These are phyloP conservation scores for Trichoderma polysporum DNA, from an alignment of 2,329 filamentous ascomycete species.

Conservation along the genomic window DNA sequence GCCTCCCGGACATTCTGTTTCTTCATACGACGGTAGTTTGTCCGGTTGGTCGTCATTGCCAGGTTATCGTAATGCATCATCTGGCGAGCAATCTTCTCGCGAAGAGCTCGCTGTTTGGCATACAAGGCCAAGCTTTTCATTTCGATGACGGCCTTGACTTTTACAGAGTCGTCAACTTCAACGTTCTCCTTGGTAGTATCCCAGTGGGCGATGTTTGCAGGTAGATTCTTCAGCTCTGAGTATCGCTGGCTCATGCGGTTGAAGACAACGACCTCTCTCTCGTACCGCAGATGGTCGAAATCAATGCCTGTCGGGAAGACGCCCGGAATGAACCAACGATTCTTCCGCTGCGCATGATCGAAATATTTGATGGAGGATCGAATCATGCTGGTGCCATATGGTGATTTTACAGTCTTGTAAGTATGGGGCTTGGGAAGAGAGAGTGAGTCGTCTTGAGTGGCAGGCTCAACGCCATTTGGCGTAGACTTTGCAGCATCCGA, in stretches of 20 bases:
- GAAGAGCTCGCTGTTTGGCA: constrained; percentile 80
- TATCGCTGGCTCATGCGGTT: constrained; percentile 87
- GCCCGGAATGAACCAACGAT: constrained; percentile 78
- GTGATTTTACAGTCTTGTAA: constrained; percentile 75
- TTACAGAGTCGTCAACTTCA: constrained; percentile 76
- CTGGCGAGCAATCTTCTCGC: constrained; percentile 82
- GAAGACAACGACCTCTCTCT: constrained; percentile 84
- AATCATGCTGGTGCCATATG: constrained; percentile 59
- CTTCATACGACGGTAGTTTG: constrained; percentile 89
- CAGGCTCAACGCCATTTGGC: constrained; percentile 39
- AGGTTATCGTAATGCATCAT: constrained; percentile 96
- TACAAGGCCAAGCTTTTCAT: constrained; percentile 89
- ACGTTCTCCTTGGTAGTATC: constrained; percentile 69
- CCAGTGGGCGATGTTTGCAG: constrained; percentile 85
- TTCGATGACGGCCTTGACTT: constrained; percentile 89
- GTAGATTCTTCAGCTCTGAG: constrained; percentile 76
- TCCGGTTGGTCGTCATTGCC: constrained; percentile 93
- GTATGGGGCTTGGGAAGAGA: constrained; percentile 44
- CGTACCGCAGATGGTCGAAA: constrained; percentile 78
- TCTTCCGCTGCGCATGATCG: constrained; percentile 73
- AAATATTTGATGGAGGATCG: constrained; percentile 69
- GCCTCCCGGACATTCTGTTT: constrained; percentile 95
- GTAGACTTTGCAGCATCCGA: constrained; percentile 38
- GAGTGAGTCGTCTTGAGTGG: constrained; percentile 34
- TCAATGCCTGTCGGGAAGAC: constrained; percentile 89